phyloP scores from a whole-genome alignment of 768 basidiomycete species.

The Neoboletus brunneissimus region DNA sequence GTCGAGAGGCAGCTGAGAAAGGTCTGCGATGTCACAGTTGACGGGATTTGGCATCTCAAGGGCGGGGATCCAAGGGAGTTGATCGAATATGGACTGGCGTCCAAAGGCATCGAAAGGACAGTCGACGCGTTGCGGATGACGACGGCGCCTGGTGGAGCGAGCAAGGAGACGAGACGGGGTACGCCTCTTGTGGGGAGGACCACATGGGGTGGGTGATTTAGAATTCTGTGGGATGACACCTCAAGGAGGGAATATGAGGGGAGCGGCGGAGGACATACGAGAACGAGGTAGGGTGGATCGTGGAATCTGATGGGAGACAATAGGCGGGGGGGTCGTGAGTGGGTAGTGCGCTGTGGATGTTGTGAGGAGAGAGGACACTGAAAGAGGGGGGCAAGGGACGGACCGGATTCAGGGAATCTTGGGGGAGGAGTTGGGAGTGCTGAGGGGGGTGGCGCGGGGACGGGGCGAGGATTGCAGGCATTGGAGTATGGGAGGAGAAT shows the following conservation, averaged over 20 bases:
- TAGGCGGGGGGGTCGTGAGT: slow-evolving; percentile 34
- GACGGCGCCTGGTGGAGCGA: slow-evolving; percentile 43
- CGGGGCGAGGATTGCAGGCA: slow-evolving; percentile 45
- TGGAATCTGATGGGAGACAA: slow-evolving; percentile 39
- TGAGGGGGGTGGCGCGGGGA: slow-evolving; percentile 34
- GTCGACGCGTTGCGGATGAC: slow-evolving; percentile 42
- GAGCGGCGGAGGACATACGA: slow-evolving; percentile 12
- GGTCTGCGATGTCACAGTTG: slow-evolving; percentile 61
- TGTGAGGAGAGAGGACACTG: slow-evolving; percentile 1
- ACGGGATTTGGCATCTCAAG: slow-evolving; percentile 47
- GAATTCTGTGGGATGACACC: slow-evolving; percentile 31
- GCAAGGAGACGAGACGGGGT: slow-evolving; percentile 30
- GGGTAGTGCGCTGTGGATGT: slow-evolving; percentile 19
- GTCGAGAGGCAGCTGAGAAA: slow-evolving; percentile 51
- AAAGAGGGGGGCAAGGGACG: slow-evolving; percentile 2
- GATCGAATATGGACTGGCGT: slow-evolving; percentile 48
- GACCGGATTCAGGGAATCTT: slow-evolving; percentile 2
- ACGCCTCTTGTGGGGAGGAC: slow-evolving; percentile 37
- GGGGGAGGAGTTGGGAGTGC: slow-evolving; percentile 9
- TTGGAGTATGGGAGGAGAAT: slow-evolving; percentile 18
- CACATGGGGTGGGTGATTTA: slow-evolving; percentile 40
- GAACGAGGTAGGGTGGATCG: slow-evolving; percentile 24
- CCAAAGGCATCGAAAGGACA: slow-evolving; percentile 36
- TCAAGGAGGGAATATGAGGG: slow-evolving; percentile 2
- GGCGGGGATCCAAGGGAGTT: slow-evolving; percentile 65